These are phyloP conservation scores for Neofusicoccum ribis DNA, from an alignment of 2,329 filamentous ascomycete genomes.

Conservation along the genomic window DNA sequence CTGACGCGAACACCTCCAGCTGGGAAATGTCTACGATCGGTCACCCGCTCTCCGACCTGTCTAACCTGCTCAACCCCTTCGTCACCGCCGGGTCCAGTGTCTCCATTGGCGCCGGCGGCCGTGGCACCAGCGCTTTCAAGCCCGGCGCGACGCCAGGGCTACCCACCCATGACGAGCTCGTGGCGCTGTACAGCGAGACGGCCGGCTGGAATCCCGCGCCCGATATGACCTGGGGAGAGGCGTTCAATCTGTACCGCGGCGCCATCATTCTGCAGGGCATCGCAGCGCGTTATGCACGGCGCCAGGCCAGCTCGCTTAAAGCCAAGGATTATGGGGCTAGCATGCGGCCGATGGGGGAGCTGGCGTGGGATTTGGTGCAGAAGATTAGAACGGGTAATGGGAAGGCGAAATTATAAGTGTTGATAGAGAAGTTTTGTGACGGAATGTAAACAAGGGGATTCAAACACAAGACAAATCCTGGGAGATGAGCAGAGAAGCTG, in stretches of 20 bases:
- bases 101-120: constrained; percentile 37
- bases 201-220: constrained; percentile 69
- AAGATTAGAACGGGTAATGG: constrained; percentile 46
- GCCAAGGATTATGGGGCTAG: constrained; percentile 71
- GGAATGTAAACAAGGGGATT: neutral
- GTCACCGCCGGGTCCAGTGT: constrained; percentile 41
- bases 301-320: constrained; percentile 86
- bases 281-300: constrained; percentile 77
- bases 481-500: neutral
- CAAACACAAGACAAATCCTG: neutral
- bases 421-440: neutral
- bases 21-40: constrained; percentile 99
- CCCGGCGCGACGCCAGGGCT: constrained; percentile 67
- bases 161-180: constrained; percentile 58
- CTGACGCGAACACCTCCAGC: constrained; percentile 24
- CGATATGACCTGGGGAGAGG: constrained; percentile 64
- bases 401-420: constrained; percentile 37
- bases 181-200: constrained; percentile 66
- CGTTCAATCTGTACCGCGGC: constrained; percentile 61
- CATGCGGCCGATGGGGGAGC: constrained; percentile 71
- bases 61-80: constrained; percentile 66
- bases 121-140: constrained; percentile 54
- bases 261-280: constrained; percentile 82
- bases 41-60: constrained; percentile 89
- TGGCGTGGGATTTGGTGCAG: constrained; percentile 74